Percentiles rank a stretch among this genome's conserved stretches.
These are phyloP conservation scores for Penicillium pancosmium DNA, from an alignment of 495 filamentous ascomycete species.

Conservation along the genomic window DNA sequence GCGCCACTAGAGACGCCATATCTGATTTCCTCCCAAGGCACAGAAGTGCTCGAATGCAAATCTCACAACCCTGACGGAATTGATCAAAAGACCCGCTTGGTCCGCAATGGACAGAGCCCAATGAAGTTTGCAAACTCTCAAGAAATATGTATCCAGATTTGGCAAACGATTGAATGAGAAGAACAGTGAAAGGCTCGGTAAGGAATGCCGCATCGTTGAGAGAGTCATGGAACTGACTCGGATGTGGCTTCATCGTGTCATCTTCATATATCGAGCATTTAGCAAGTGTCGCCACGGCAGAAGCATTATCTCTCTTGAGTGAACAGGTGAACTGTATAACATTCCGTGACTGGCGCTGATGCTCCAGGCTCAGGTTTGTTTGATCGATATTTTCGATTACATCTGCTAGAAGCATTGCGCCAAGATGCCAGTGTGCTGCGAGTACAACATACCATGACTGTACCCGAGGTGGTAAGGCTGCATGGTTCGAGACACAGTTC, in stretches of 20 bases:
- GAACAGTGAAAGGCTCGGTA: conserved; percentile 50
- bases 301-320: conserved; percentile 37
- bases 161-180: conserved; percentile 46
- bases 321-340: conserved; percentile 26
- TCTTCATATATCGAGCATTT: conserved; percentile 30
- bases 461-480: conserved; percentile 41
- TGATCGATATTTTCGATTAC: conserved; percentile 44
- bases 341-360: conserved; percentile 29
- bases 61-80: conserved; percentile 27
- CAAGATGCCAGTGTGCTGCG: conserved; percentile 51
- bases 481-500: conserved; percentile 45
- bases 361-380: conserved; percentile 22
- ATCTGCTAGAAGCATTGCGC: conserved; percentile 48
- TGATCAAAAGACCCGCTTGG: conserved; percentile 12
- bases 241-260: conserved; percentile 5
- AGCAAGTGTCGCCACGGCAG: conserved; percentile 41
- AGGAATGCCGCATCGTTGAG: conserved; percentile 41
- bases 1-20: conserved; percentile 36
- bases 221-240: conserved; percentile 26
- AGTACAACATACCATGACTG: conserved; percentile 53
- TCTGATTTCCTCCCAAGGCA: conserved; percentile 49
- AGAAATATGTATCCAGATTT: conserved; percentile 41
- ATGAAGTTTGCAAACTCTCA: conserved; percentile 11
- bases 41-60: conserved; percentile 43
- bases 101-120: not conserved